These are phyloP conservation scores for Caryopteris hybrid DNA, from an alignment of 305 asterid species.

Conservation along the genomic window DNA sequence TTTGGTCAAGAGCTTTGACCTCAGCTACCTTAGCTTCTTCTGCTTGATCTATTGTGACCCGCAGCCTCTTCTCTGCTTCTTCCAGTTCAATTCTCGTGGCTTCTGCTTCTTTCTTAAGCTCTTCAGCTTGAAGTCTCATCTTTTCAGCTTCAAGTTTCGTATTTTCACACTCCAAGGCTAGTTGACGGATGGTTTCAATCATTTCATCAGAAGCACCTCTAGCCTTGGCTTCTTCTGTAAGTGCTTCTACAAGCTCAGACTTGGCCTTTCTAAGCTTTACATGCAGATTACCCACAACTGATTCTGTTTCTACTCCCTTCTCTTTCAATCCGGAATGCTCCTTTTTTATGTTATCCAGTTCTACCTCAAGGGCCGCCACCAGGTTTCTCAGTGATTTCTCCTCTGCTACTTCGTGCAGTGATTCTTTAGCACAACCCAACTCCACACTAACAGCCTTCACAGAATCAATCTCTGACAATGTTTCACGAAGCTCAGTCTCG, in stretches of 20 bases:
- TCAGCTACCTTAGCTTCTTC: slow-evolving; percentile 82
- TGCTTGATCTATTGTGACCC: slow-evolving; percentile 45
- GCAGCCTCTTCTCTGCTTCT: slow-evolving; percentile 63
- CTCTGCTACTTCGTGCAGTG: slow-evolving; percentile 61
- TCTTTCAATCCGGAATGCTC: slow-evolving; percentile 61
- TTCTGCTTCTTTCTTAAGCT: slow-evolving; percentile 56
- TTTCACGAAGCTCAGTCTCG: slow-evolving; percentile 51
- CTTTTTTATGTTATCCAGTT: slow-evolving; percentile 47
- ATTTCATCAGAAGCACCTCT: slow-evolving; percentile 68
- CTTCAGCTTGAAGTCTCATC: slow-evolving; percentile 60
- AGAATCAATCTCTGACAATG: slow-evolving; percentile 53
- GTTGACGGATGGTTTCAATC: slow-evolving; percentile 57
- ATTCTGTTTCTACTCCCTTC: slow-evolving; percentile 68
- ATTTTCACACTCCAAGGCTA: slow-evolving; percentile 44
- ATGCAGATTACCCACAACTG: slow-evolving; percentile 65
- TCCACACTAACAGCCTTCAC: slow-evolving; percentile 61
- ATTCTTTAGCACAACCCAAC: slow-evolving; percentile 74
- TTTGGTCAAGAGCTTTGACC: slow-evolving; percentile 52
- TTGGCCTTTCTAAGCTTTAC: slow-evolving; percentile 72
- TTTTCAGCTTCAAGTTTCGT: slow-evolving; percentile 57
- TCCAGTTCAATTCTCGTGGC: slow-evolving; percentile 47
- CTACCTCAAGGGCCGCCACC: slow-evolving; percentile 58
- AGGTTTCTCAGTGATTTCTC: slow-evolving; percentile 47
- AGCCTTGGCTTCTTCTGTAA: slow-evolving; percentile 61
- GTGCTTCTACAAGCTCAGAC: slow-evolving; percentile 69